Evolutionary conservation across 805 yeast species (phyloP), one percentile per base, ranked within the genome.

Genomic region (Kodamaea fukazawae): DNA sequence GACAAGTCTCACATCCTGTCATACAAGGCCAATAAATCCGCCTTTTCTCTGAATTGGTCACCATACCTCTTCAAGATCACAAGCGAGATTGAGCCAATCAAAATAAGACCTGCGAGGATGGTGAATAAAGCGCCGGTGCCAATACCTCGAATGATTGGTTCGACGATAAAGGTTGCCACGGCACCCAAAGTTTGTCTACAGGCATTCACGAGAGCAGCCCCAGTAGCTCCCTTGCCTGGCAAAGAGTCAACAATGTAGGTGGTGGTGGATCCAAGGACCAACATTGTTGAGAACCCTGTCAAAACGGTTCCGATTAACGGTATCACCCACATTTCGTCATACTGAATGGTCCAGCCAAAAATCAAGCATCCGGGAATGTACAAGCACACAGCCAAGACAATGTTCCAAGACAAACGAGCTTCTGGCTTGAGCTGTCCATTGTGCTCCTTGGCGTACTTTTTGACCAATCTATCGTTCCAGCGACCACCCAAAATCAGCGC

Each of bases 141-240:
- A 54, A 87, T 67, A 0, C 85, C 88, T 3, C 55, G 51, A 12
- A 82, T 63, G 52, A 85, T 65, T 0, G 95, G 95, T 30, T 82
- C 88, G 1, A 85, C 77, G 7, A 81, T 69, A 56, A 87, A 88
- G 1, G 89, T 79, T 8, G 87, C 90, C 1, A 71, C 69, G 0
- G 95, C 86, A 1, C 95, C 95, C 44, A 84, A 63, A 1, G 78
- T 64, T 70, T 80, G 84, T 50, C 96, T 71, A 13, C 83, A 68
- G 41, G 88, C 71, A 54, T 87, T 88, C 53, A 85, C 86, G 36
- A 88, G 58, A 0, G 96, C 95, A 36, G 87, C 86, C 1, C 95
- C 96, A 0, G 95, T 84, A 10, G 96, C 90, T 29, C 96, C 95
- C 51, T 81, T 73, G 0, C 95, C 95, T 0, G 96, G 96, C 32